Evolutionary conservation across 805 yeast genomes (phyloP).

Genomic region (Wickerhamiella siamensis): DNA sequence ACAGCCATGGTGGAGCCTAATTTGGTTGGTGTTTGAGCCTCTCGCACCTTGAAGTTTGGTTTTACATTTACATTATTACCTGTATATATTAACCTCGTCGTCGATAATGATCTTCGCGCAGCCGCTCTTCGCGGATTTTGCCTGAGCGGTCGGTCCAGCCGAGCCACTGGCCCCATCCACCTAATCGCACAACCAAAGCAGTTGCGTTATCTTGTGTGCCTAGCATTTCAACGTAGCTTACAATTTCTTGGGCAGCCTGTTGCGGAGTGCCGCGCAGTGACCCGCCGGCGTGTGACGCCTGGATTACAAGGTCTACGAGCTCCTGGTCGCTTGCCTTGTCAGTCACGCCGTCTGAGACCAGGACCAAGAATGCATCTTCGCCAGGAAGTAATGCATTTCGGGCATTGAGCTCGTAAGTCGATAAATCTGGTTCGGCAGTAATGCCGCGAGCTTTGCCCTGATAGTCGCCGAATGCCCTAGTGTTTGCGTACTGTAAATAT

Average conservation of each 20-base stretch:
- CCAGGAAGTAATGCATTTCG: slow-evolving; percentile 42
- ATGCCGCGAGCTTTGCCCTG: slow-evolving; percentile 72
- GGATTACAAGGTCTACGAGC: slow-evolving; percentile 68
- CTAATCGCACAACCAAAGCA: slow-evolving; percentile 60
- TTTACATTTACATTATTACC: background rate
- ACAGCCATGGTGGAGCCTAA: background rate
- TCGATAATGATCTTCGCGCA: slow-evolving; percentile 21
- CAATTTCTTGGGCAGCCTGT: slow-evolving; percentile 69
- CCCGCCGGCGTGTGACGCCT: slow-evolving; percentile 42
- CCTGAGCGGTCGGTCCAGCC: slow-evolving; percentile 64
- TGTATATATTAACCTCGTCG: background rate
- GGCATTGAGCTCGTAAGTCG: slow-evolving; percentile 9
- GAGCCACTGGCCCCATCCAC: slow-evolving; percentile 96
- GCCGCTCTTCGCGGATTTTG: slow-evolving; percentile 54
- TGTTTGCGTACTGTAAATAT: slow-evolving; percentile 72
- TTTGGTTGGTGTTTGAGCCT: too few species aligned
- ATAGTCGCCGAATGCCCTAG: slow-evolving; percentile 86
- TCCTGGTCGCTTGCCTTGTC: slow-evolving; percentile 78
- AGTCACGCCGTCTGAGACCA: slow-evolving; percentile 81
- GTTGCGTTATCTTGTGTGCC: slow-evolving; percentile 97
- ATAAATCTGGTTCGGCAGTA: slow-evolving; percentile 82
- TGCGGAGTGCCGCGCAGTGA: slow-evolving; percentile 66
- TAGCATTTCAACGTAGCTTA: slow-evolving; percentile 66
- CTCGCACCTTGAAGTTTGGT: background rate
- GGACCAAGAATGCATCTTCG: slow-evolving; percentile 70